A percentile compares a stretch with the other conserved stretches of the same genome.
Conservation (phyloP, 2,329 filamentous ascomycete genomes). For the Microcyclospora pomicola region DNA sequence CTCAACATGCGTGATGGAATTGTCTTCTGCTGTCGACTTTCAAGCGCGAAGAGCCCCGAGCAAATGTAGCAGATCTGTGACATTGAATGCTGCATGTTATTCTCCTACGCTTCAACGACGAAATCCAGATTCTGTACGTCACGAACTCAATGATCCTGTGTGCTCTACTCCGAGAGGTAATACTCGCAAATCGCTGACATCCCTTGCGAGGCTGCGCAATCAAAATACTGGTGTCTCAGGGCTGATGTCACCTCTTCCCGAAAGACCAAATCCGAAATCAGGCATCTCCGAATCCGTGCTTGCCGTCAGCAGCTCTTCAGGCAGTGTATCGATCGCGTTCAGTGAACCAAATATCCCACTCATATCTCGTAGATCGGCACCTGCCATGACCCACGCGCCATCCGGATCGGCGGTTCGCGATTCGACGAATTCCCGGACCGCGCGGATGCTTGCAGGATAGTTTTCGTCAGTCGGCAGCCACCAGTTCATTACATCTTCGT, state of each 20-base stretch:
- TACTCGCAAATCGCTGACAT: no score
- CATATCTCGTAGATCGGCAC: conserved; percentile 20
- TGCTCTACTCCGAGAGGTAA: no score
- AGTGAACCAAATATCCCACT: conserved; percentile 27
- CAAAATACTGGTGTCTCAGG: conserved; percentile 8
- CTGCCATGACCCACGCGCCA: conserved; percentile 7
- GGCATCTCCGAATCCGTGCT: conserved; percentile 10
- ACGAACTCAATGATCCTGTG: no score
- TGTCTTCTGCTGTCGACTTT: no score
- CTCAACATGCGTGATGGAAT: no score
- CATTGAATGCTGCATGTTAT: no score
- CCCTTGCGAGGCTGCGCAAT: background rate
- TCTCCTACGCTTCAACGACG: no score
- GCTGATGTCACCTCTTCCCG: conserved; percentile 7
- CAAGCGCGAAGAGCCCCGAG: no score
- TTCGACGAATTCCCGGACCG: conserved; percentile 60
- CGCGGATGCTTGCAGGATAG: conserved; percentile 58
- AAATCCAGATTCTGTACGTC: no score
- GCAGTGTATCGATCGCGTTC: conserved; percentile 11
- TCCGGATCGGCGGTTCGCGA: conserved; percentile 18
- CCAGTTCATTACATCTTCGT: conserved; percentile 61
- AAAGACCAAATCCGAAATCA: conserved; percentile 2
- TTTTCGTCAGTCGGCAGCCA: conserved; percentile 79
- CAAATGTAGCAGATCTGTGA: no score
- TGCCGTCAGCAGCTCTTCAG: conserved; percentile 8